Percentiles rank a stretch among this genome's conserved stretches.
phyloP scores from a whole-genome alignment of 306 rosid species.

The Sechiopsis laciniata region DNA sequence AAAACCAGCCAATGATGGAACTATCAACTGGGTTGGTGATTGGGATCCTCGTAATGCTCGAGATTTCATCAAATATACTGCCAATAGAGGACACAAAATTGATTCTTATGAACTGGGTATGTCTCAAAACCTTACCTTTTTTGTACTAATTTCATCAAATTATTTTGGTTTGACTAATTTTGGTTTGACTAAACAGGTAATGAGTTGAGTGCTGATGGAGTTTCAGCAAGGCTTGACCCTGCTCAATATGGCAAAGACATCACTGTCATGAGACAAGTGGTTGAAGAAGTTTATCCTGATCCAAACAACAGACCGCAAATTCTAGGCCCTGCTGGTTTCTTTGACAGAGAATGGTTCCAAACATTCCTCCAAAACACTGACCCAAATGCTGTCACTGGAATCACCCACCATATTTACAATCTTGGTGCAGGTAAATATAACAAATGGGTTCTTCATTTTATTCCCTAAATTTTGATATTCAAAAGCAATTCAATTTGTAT shows the following conservation, averaged over 20 bases:
- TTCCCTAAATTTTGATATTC: too few species aligned
- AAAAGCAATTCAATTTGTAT: too few species aligned
- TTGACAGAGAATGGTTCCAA: slow-evolving; percentile 44
- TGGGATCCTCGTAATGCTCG: slow-evolving; percentile 51
- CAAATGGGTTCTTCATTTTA: too few species aligned
- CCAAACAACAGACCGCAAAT: slow-evolving; percentile 43
- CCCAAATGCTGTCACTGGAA: slow-evolving; percentile 43
- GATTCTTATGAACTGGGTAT: slow-evolving; percentile 49
- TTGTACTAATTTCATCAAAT: too few species aligned
- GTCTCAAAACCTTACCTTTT: background rate
- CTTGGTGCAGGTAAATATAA: slow-evolving; percentile 56
- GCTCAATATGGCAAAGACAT: slow-evolving; percentile 53
- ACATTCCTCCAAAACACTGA: slow-evolving; percentile 39
- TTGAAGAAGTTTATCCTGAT: slow-evolving; percentile 34
- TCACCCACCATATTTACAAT: slow-evolving; percentile 65
- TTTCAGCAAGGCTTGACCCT: slow-evolving; percentile 39
- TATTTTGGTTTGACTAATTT: too few species aligned
- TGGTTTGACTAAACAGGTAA: slow-evolving; percentile 33
- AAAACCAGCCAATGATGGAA: slow-evolving; percentile 25
- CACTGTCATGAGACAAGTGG: slow-evolving; percentile 27
- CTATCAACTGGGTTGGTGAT: slow-evolving; percentile 33
- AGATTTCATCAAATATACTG: slow-evolving; percentile 42
- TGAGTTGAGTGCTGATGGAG: slow-evolving; percentile 45
- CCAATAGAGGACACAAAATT: slow-evolving; percentile 51
- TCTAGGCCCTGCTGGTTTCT: slow-evolving; percentile 62